phyloP scores from a whole-genome alignment of 1,284 basidiomycete species.

The Puccinia polysora region DNA sequence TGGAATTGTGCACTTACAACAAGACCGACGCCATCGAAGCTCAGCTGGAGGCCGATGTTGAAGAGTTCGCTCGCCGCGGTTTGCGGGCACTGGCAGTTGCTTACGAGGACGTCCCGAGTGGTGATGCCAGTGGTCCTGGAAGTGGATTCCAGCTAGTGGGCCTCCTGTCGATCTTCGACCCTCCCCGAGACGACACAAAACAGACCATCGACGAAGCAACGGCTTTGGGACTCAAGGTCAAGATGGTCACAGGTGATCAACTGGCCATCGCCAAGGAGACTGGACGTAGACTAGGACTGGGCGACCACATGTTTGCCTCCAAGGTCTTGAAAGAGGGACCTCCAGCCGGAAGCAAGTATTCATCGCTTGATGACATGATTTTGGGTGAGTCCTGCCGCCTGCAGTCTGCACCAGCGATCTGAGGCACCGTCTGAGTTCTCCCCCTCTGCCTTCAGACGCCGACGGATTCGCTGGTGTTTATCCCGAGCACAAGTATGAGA shows the following conservation, averaged over 20 bases:
- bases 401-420: too few species aligned
- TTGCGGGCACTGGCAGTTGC: constrained; percentile 96
- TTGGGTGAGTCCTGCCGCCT: constrained; percentile 17
- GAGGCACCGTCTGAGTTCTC: too few species aligned
- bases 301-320: constrained; percentile 94
- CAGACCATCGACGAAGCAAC: constrained; percentile 97
- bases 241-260: constrained; percentile 99
- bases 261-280: constrained; percentile 99
- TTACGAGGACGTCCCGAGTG: constrained; percentile 69
- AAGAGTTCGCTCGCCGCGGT: constrained; percentile 91
- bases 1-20: constrained; percentile 81
- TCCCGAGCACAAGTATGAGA: constrained; percentile 58
- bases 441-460: constrained; percentile 63
- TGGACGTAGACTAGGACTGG: constrained; percentile 88
- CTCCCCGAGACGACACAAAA: constrained; percentile 96
- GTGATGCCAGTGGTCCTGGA: constrained; percentile 66
- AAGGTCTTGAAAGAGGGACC: constrained; percentile 91
- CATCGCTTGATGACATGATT: constrained; percentile 75
- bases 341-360: constrained; percentile 68
- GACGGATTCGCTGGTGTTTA: constrained; percentile 93
- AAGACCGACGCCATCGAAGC: constrained; percentile 88
- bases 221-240: constrained; percentile 91
- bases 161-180: constrained; percentile 95
- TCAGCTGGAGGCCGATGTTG: constrained; percentile 85
- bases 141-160: constrained; percentile 96